Conservation (phyloP, 352 stramenopile genomes). For the Phytophthora melonis region DNA sequence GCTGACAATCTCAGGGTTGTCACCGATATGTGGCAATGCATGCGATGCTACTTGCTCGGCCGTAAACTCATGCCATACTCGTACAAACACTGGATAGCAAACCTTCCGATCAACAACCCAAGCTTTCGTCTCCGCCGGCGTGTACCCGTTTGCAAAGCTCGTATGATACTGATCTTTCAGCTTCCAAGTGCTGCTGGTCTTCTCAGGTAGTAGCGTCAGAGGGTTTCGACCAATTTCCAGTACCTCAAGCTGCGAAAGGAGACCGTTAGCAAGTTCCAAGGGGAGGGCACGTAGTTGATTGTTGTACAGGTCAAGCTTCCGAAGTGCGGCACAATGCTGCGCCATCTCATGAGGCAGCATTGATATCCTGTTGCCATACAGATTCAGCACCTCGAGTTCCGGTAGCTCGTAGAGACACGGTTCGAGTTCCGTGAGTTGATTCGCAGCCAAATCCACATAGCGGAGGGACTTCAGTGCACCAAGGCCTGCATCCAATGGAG, state of each 20-base stretch:
- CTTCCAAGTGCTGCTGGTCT: conserved; percentile 69
- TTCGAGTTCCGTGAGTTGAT: conserved; percentile 58
- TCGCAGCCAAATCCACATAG: conserved; percentile 71
- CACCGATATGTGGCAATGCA: not conserved
- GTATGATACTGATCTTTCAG: conserved; percentile 64
- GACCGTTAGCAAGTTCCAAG: conserved; percentile 51
- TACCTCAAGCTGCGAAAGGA: conserved; percentile 67
- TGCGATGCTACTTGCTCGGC: not conserved
- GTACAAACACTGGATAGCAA: conserved; percentile 65
- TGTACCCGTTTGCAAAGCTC: conserved; percentile 63
- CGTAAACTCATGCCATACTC: conserved; percentile 49
- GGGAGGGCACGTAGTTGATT: conserved; percentile 67
- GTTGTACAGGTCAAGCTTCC: conserved; percentile 72
- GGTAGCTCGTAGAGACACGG: conserved; percentile 58
- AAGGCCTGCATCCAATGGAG: conserved; percentile 48
- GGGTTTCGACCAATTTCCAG: conserved; percentile 68
- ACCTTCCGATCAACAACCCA: conserved; percentile 57
- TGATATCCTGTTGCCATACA: conserved; percentile 57
- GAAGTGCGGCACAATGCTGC: conserved; percentile 38
- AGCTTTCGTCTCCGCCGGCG: conserved; percentile 53
- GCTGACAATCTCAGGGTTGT: not conserved
- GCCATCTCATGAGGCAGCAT: conserved; percentile 58
- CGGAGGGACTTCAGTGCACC: conserved; percentile 39
- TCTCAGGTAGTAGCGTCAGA: conserved; percentile 62
- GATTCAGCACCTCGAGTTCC: conserved; percentile 61